A percentile compares a stretch with the other conserved stretches of the same genome.
Conservation (phyloP, 176 grass and related monocot genomes). For the Typha latifolia region DNA sequence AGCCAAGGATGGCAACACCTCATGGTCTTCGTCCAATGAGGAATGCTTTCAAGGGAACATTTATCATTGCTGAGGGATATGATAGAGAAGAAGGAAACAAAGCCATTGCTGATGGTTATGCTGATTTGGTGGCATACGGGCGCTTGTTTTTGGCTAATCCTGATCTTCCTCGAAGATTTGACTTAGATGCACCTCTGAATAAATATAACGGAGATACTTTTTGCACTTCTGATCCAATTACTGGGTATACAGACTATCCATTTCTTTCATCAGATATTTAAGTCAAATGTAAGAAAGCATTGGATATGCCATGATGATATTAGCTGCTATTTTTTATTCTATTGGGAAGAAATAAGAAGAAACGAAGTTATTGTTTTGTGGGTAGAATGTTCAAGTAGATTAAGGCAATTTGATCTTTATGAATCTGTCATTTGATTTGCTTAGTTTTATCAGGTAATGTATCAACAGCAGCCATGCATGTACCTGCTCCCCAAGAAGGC, state of each 20-base stretch:
- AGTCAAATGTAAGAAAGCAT: not conserved
- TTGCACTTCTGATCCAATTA: slow-evolving; percentile 53
- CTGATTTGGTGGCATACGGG: slow-evolving; percentile 66
- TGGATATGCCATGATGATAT: not conserved
- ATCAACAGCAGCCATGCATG: too few species aligned
- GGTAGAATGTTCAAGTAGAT: too few species aligned
- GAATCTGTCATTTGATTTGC: too few species aligned
- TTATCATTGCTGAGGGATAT: slow-evolving; percentile 50
- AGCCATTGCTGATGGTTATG: slow-evolving; percentile 36
- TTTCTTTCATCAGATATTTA: slow-evolving; percentile 30
- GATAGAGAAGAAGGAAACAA: slow-evolving; percentile 48
- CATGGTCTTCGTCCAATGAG: slow-evolving; percentile 40
- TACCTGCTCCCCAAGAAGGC: too few species aligned
- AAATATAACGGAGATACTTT: slow-evolving; percentile 61
- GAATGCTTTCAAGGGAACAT: slow-evolving; percentile 37
- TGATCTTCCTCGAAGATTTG: slow-evolving; percentile 53
- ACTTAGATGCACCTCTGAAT: slow-evolving; percentile 57
- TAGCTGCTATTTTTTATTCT: not conserved
- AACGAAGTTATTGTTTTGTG: too few species aligned
- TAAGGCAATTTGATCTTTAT: too few species aligned
- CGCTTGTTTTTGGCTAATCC: slow-evolving; percentile 69
- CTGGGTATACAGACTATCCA: slow-evolving; percentile 64
- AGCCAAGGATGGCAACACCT: slow-evolving; percentile 46
- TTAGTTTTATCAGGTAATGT: too few species aligned
- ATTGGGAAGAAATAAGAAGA: too few species aligned